Base-by-base conservation (phyloP, 345 rosid genomes). In the Salix purpurea region DNA sequence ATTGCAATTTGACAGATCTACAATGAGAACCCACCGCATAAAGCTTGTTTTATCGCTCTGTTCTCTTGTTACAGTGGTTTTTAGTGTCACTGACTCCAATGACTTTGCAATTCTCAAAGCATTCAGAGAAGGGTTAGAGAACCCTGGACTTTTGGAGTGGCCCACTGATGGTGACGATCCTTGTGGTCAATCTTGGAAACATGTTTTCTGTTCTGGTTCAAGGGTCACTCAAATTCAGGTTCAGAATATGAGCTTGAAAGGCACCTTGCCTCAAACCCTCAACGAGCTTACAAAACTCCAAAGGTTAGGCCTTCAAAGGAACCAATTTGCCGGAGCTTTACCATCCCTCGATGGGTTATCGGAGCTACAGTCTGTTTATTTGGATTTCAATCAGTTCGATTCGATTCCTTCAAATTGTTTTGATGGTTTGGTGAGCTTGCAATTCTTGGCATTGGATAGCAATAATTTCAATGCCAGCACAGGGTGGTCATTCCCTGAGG, bases 161-260 rank as follows among this genome's bases (percentile, higher is more conserved):
- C 94, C 97, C 21, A 76, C 68, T n/a, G 74, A 70, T 75, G 90
- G 86, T 18, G 85, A 76, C 23, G 97, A 92, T 82, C 97, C 94
- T 0, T 92, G 97, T 79, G 94, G 94, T 7, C 73, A 84, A 66
- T 81, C 80, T 0, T 92, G 94, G 97, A 83, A 86, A 30, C 85
- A 88, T 74, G 90, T 92, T 28, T 74, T 28, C 72, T 92, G 97
- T 73, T 44, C 64, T 30, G 85, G 78, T 72, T 69, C 85, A 21
- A 79, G 92, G 77, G 89, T 92, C 36, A 62, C 88, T 16, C 90
- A 90, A 79, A 90, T 92, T 84, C 89, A 90, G 80, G 91, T 89
- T 67, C 90, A 89, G 72, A 70, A 71, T 32, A 39, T 89, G 75
- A 90, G 89, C 39, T 82, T 92, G 82, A 84, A 86, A 64, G 97